Evolutionary conservation across 2,329 filamentous ascomycete species (phyloP), one percentile per base, ranked within the genome.

Genomic region (Talaromyces sp.): DNA sequence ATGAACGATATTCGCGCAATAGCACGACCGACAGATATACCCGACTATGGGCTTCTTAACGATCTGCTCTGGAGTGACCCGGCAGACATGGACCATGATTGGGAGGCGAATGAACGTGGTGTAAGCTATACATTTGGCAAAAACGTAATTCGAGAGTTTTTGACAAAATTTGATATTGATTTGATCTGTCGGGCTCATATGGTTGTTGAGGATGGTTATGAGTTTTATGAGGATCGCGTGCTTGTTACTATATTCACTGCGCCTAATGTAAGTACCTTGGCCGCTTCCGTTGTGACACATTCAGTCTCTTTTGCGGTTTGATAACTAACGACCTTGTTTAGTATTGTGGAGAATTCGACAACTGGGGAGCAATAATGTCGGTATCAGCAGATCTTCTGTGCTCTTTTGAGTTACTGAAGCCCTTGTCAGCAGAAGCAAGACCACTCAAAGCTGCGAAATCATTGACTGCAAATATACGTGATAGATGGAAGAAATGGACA

Each of bases 1-100:
- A 98, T 99, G 95, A 93, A 98, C 71, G 93, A 99, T 75, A 98
- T 99, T 70, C 88, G 95, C 69, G 90, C 96, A 73, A 98, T 99
- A 77, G 91, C 91, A 57, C 88, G 95, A 61, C 95, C 95, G 9
- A 99, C 95, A 1, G 95, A 99, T 73, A 95, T 99, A 21, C 95
- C 95, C 6, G 95, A 99, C 73, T 98, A 97, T 74, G 95, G 95
- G 12, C 80, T 99, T 60, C 82, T 99, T 62, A 98, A 98, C 74
- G 95, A 99, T 74, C 82, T 99, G 28, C 82, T 99, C 18, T 99
- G 95, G 95, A 96, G 93, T 66, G 95, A 99, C 74, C 95, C 95
- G 0, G 95, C 93, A 62, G 95, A 98, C 67, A 97, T 98, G 91
- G 93, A 97, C 66, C 88, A 90, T 69, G 95, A 98, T 70, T 99